These are phyloP conservation scores for Lithospermum erythrorhizon DNA, from an alignment of 257 asterid genomes.

Conservation along the genomic window DNA sequence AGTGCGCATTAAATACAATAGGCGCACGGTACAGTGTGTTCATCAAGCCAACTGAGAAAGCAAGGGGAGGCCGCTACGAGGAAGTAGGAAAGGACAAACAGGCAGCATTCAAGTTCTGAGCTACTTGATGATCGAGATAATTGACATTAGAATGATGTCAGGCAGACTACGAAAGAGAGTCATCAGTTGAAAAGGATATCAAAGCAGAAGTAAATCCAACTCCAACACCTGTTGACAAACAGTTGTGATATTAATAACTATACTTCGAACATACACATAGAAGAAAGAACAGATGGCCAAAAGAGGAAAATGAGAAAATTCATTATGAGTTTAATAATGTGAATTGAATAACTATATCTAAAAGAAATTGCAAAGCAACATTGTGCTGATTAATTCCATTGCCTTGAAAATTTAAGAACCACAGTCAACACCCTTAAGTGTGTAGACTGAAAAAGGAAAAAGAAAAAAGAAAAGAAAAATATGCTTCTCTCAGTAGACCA, in stretches of 20 bases:
- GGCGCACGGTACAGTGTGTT: conserved; percentile 6
- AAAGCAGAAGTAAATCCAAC: conserved; percentile 96
- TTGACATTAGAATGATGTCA: conserved; percentile 3
- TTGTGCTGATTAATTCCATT: too few species aligned
- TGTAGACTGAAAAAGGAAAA: too few species aligned
- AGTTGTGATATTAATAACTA: conserved; percentile 13
- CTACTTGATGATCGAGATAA: conserved; percentile 24
- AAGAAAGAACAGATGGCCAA: background rate
- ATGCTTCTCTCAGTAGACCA: background rate
- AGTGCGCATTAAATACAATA: conserved; percentile 12
- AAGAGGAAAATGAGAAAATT: background rate
- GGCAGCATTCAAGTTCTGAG: conserved; percentile 98
- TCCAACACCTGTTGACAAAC: conserved; percentile 77
- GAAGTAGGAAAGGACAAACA: conserved; percentile 94
- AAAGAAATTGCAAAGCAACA: too few species aligned
- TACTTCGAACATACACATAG: background rate
- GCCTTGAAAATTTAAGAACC: background rate
- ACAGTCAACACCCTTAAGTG: background rate
- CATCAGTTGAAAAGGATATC: conserved; percentile 56
- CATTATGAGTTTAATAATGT: too few species aligned
- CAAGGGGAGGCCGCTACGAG: conserved; percentile 50
- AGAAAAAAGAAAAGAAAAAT: too few species aligned
- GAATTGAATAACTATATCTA: too few species aligned
- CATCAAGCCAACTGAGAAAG: conserved; percentile 12
- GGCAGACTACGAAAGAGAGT: conserved; percentile 11